A percentile compares a stretch with the other conserved stretches of the same genome.
phyloP scores from a whole-genome alignment of 169 alveolate species.

The Plasmodium yoelii region DNA sequence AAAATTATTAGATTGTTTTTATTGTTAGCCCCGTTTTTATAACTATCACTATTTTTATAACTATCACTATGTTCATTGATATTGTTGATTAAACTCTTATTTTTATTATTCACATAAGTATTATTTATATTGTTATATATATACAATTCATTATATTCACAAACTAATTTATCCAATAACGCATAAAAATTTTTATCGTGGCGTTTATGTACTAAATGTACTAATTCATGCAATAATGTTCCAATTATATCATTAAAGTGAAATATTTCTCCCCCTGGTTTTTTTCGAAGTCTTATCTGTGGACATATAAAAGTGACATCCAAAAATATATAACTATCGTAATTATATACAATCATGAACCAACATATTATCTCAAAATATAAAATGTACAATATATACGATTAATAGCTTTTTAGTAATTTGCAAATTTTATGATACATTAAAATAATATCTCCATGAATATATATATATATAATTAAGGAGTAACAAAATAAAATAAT shows the following conservation, averaged over 20 bases:
- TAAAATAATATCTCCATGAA: not conserved
- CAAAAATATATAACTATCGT: not conserved
- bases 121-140: conserved; percentile 7
- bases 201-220: conserved; percentile 36
- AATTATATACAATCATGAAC: not conserved
- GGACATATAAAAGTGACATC: not conserved
- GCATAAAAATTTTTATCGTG: conserved; percentile 65
- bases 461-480: not conserved
- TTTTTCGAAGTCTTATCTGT: conserved; percentile 58
- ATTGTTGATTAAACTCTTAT: no score
- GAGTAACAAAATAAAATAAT: not conserved
- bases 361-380: no score
- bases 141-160: conserved; percentile 58
- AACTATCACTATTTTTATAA: no score
- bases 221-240: conserved; percentile 64
- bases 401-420: no score
- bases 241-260: conserved; percentile 65
- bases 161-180: conserved; percentile 35
- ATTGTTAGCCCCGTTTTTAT: no score
- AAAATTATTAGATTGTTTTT: no score
- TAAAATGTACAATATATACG: no score
- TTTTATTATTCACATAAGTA: conserved; percentile 1
- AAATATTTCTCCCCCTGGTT: conserved; percentile 35
- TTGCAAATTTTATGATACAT: no score
- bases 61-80: no score